These are phyloP conservation scores for Fulvia fulva DNA, from an alignment of 2,329 filamentous ascomycete species.

Conservation along the genomic window DNA sequence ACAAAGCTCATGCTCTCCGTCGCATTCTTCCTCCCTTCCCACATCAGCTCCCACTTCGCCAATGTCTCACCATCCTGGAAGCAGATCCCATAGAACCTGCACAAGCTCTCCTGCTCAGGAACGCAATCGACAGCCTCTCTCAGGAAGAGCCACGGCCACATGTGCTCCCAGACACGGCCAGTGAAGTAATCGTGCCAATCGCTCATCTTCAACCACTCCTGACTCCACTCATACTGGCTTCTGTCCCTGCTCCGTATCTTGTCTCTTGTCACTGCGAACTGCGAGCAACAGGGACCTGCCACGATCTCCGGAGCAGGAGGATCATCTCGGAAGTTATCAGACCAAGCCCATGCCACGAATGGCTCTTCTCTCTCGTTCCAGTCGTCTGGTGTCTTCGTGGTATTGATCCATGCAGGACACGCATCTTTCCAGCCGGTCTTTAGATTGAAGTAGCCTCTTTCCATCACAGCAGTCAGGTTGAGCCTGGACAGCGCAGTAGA, in stretches of 20 bases:
- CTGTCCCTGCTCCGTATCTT: slow-evolving; percentile 11
- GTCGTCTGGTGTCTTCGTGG: slow-evolving; percentile 13
- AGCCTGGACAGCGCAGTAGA: slow-evolving; percentile 16
- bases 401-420: slow-evolving; percentile 22
- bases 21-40: slow-evolving; percentile 16
- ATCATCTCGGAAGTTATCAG: slow-evolving; percentile 17
- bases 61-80: slow-evolving; percentile 10
- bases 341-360: slow-evolving; percentile 16
- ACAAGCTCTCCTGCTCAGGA: slow-evolving; percentile 13
- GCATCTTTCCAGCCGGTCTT: slow-evolving; percentile 20
- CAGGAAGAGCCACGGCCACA: slow-evolving; percentile 23
- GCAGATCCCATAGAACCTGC: slow-evolving; percentile 20
- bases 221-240: slow-evolving; percentile 15
- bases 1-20: slow-evolving; percentile 14
- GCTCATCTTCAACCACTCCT: slow-evolving; percentile 12
- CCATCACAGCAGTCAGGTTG: slow-evolving; percentile 17
- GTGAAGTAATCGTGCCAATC: slow-evolving; percentile 14
- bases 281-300: slow-evolving; percentile 23
- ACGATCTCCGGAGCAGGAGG: slow-evolving; percentile 14
- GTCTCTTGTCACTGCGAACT: slow-evolving; percentile 19
- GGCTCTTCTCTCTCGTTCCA: slow-evolving; percentile 18
- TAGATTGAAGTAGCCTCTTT: slow-evolving; percentile 21
- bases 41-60: slow-evolving; percentile 17
- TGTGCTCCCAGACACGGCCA: slow-evolving; percentile 22
- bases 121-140: slow-evolving; percentile 14